phyloP scores from a whole-genome alignment of 1,284 basidiomycete genomes.

The Xerocomus minutiporus region DNA sequence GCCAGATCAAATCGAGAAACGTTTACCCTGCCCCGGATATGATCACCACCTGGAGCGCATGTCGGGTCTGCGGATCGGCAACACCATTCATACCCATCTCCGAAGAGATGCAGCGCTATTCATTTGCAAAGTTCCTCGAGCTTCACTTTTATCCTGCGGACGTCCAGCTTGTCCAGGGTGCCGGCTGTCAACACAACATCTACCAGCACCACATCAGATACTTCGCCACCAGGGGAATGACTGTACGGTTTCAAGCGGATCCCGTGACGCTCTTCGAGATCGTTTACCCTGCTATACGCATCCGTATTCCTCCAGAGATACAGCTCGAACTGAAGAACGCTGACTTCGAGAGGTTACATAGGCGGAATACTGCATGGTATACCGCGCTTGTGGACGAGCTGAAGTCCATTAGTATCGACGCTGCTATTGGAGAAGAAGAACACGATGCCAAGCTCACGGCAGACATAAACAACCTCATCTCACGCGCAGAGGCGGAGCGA shows the following conservation, averaged over 20 bases:
- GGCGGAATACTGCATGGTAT: conserved; percentile 71
- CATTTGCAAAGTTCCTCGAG: conserved; percentile 92
- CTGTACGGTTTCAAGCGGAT: conserved; percentile 89
- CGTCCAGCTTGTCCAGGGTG: conserved; percentile 75
- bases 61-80: conserved; percentile 74
- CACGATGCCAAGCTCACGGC: conserved; percentile 55
- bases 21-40: conserved; percentile 61
- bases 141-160: conserved; percentile 88
- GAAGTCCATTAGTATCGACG: conserved; percentile 69
- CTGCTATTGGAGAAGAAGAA: conserved; percentile 71
- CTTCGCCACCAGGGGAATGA: conserved; percentile 81
- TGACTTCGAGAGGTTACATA: conserved; percentile 78
- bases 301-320: conserved; percentile 80
- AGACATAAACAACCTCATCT: conserved; percentile 65
- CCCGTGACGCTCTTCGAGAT: conserved; percentile 81
- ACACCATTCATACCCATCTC: conserved; percentile 90
- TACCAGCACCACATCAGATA: conserved; percentile 92
- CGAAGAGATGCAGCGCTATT: conserved; percentile 88
- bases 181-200: conserved; percentile 90
- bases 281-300: conserved; percentile 83
- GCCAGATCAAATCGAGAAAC: conserved; percentile 58
- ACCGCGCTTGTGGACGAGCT: conserved; percentile 67
- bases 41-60: conserved; percentile 91
- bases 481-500: conserved; percentile 69
- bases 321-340: conserved; percentile 86